These are phyloP conservation scores for Aegilops bicornis DNA, from an alignment of 176 grass and related monocot genomes.

Conservation along the genomic window DNA sequence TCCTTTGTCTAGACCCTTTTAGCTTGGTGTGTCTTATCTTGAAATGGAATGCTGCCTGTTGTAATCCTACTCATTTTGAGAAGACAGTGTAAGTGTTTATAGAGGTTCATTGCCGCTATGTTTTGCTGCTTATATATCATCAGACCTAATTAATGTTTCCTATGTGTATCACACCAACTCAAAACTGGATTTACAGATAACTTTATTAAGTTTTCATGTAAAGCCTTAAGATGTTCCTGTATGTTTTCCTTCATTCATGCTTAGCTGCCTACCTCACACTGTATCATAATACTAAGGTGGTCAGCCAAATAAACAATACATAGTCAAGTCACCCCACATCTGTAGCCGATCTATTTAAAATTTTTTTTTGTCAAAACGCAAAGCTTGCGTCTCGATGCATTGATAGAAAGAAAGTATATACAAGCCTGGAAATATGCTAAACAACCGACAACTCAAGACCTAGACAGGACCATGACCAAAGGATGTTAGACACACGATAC, in stretches of 20 bases:
- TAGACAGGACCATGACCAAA: not conserved
- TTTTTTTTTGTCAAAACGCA: not conserved
- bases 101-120: not conserved
- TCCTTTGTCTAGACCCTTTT: conserved; percentile 7
- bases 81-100: not conserved
- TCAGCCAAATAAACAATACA: not conserved
- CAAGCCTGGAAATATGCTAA: not conserved
- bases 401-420: not conserved
- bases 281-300: not conserved
- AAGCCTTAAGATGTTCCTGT: not conserved
- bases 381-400: not conserved
- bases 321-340: not conserved
- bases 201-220: not conserved
- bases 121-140: not conserved
- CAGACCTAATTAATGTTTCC: not conserved
- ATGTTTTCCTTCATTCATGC: not conserved
- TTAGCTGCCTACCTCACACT: not conserved
- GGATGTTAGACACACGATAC: not conserved
- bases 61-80: not conserved
- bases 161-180: not conserved
- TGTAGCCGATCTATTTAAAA: not conserved
- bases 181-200: not conserved
- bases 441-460: not conserved
- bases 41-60: not conserved
- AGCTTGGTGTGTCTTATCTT: not conserved